Evolutionary conservation across 1,284 basidiomycete species (phyloP).

Genomic region (Sphaerobolus stellatus): DNA sequence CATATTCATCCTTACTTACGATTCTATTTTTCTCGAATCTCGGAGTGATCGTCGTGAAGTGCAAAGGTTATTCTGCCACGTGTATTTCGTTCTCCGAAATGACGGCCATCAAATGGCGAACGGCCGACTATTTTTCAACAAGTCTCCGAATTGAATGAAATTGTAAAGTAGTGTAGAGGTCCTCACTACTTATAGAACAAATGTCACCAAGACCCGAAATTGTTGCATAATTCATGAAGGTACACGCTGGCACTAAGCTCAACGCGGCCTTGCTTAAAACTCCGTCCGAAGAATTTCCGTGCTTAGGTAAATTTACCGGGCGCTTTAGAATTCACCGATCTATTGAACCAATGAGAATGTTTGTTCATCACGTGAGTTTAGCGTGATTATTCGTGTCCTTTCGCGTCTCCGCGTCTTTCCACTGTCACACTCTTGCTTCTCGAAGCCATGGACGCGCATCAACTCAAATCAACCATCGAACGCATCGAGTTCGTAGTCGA

Average conservation of each 20-base stretch:
- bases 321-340: too few relatives aligned
- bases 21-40: background rate
- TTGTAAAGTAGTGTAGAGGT: background rate
- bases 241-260: background rate
- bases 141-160: background rate
- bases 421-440: too few relatives aligned
- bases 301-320: too few relatives aligned
- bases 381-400: too few relatives aligned
- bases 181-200: background rate
- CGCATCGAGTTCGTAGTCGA: too few relatives aligned
- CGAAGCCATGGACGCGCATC: too few relatives aligned
- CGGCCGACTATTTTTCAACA: background rate
- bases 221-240: background rate
- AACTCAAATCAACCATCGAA: too few relatives aligned
- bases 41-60: too few relatives aligned
- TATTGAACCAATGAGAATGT: too few relatives aligned
- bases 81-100: background rate
- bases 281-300: conserved; percentile 2
- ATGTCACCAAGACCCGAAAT: conserved; percentile 1
- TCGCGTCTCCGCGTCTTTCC: too few relatives aligned
- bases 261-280: background rate
- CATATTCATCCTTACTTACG: too few relatives aligned
- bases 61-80: background rate
- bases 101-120: background rate
- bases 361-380: too few relatives aligned